These are phyloP conservation scores for Draba incana DNA, from an alignment of 345 rosid genomes.

Conservation along the genomic window DNA sequence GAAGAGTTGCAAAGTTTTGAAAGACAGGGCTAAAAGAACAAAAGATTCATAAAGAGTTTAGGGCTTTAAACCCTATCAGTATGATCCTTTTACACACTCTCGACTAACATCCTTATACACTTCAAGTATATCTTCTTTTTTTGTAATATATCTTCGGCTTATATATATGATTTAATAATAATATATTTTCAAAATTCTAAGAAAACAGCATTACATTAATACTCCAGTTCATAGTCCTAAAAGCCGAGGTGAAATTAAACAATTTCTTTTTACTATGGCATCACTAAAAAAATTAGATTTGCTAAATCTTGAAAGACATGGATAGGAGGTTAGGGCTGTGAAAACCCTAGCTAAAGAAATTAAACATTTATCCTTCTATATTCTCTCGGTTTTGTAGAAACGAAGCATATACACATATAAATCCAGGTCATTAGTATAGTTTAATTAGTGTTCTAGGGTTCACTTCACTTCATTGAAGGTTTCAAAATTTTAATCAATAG, in stretches of 20 bases:
- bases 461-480: not conserved
- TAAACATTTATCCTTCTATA: not conserved
- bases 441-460: slow-evolving; percentile 28
- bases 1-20: not conserved
- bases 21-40: not conserved
- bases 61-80: not conserved
- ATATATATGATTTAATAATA: not conserved
- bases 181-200: not conserved
- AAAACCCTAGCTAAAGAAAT: not conserved
- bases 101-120: not conserved
- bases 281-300: not conserved
- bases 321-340: not conserved
- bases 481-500: not conserved
- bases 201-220: not conserved
- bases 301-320: not conserved
- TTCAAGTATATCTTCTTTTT: not conserved
- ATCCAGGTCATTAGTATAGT: not conserved
- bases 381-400: not conserved
- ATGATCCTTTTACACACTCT: not conserved
- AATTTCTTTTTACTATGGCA: not conserved
- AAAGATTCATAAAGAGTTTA: not conserved
- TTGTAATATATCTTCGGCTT: not conserved
- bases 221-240: not conserved
- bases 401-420: not conserved
- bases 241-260: not conserved